Evolutionary conservation across 2,329 filamentous ascomycete species (phyloP), one percentile per base, ranked within the genome.

Genomic region (Diaporthe eres): DNA sequence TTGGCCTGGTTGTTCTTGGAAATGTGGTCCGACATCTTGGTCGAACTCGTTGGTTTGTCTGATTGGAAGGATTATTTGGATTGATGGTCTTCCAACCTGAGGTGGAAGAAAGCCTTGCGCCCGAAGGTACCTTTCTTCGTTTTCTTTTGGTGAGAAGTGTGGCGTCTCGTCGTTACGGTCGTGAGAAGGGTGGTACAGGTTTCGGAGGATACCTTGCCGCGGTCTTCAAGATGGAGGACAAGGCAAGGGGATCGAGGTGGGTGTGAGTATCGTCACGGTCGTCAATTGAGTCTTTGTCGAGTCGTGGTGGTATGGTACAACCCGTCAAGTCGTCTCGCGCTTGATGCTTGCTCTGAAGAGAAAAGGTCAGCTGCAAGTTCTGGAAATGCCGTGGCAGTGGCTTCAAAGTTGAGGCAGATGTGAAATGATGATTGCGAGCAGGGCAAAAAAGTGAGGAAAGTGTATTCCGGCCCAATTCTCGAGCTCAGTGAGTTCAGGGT

Each of bases 101-200:
- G 7, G 25, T 53, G 8, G 34, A 63, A 55, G 71, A 53, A 61
- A 51, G n/a, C 71, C 44, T 42, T 53, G 25, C 25, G 57, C 71
- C 71, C n/a, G 71, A 63, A 72, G 71, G 71, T 42, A 63, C 42
- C 53, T 63, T 70, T 70, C 65, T 70, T 13, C 34, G 65, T 25
- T 55, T 25, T 42, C 65, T 53, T 42, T 22, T 28, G 15, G 47
- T 70, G 65, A 42, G 65, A 55, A 70, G 49, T n/a, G 34, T 55
- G n/a, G 47, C 44, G 34, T 63, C 71, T 53, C 49, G 57, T 72
- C 42, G 71, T 63, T 72, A 58, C 17, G 57, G 71, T 72, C 57
- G 71, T 72, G 17, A 63, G n/a, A 53, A 37, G n/a, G 22, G 25
- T 25, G 25, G 47, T 51, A 51, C 65, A 70, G 49, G 65, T 55